Conservation (phyloP, 495 filamentous ascomycete genomes). For the Penicillium fimorum region DNA sequence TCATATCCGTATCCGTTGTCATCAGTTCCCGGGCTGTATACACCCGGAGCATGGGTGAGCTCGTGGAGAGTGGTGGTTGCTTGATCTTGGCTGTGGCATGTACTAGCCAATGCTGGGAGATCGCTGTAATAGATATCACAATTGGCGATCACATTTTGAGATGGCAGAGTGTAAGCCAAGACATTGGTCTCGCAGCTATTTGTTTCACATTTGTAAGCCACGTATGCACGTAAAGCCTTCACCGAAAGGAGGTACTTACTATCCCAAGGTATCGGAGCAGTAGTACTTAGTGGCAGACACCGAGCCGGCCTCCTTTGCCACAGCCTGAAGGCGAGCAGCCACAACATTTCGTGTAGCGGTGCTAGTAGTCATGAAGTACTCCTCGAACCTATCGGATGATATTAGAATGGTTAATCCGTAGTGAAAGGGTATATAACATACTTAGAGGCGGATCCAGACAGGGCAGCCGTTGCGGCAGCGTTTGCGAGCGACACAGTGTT, state of each 20-base stretch:
- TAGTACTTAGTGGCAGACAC: slow-evolving; percentile 48
- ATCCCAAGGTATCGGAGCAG: slow-evolving; percentile 50
- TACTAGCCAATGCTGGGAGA: slow-evolving; percentile 41
- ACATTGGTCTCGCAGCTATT: slow-evolving; percentile 45
- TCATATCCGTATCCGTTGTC: slow-evolving; percentile 60
- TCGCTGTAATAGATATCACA: slow-evolving; percentile 55
- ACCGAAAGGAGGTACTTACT: slow-evolving; percentile 12
- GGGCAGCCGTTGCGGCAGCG: slow-evolving; percentile 53
- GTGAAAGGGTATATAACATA: background rate
- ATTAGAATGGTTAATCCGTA: background rate
- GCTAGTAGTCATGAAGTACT: slow-evolving; percentile 62
- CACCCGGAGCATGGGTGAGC: slow-evolving; percentile 58
- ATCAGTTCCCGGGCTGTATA: slow-evolving; percentile 54
- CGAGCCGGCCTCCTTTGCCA: slow-evolving; percentile 51
- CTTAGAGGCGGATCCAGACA: slow-evolving; percentile 47
- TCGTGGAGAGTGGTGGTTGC: slow-evolving; percentile 61
- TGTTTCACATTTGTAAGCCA: background rate
- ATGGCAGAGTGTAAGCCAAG: slow-evolving; percentile 57
- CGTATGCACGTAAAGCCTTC: background rate
- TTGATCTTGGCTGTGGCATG: slow-evolving; percentile 60
- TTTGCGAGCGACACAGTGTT: slow-evolving; percentile 52
- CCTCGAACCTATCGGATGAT: slow-evolving; percentile 33
- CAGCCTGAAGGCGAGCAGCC: slow-evolving; percentile 47
- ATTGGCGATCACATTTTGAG: slow-evolving; percentile 52
- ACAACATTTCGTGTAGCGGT: slow-evolving; percentile 46